These are phyloP conservation scores for Hyaloscypha hepaticicola DNA, from an alignment of 495 filamentous ascomycete genomes.

Conservation along the genomic window DNA sequence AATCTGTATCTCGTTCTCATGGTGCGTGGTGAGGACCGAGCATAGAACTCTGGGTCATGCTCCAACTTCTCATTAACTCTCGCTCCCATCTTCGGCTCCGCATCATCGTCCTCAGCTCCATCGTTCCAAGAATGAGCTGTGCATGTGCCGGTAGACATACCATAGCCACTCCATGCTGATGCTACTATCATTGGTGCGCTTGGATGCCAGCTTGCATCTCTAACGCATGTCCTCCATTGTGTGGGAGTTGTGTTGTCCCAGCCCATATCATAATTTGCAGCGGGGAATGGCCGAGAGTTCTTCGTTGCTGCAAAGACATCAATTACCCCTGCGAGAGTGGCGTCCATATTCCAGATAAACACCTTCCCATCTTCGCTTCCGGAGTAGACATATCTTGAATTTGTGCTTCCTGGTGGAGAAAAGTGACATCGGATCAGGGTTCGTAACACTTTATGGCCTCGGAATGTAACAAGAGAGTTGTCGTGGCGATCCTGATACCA, in stretches of 20 bases:
- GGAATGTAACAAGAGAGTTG: slow-evolving; percentile 89
- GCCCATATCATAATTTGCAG: slow-evolving; percentile 34
- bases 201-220: slow-evolving; percentile 96
- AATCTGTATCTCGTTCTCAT: slow-evolving; percentile 2
- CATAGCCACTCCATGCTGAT: slow-evolving; percentile 72
- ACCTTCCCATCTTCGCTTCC: slow-evolving; percentile 86
- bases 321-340: slow-evolving; percentile 76
- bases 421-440: slow-evolving; percentile 96
- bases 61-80: slow-evolving; percentile 45
- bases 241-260: slow-evolving; percentile 35
- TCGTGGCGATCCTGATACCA: slow-evolving; percentile 81
- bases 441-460: slow-evolving; percentile 81
- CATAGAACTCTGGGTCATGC: slow-evolving; percentile 34
- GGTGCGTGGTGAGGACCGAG: neutral
- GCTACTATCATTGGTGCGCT: slow-evolving; percentile 81
- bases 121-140: slow-evolving; percentile 70
- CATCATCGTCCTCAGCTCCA: slow-evolving; percentile 58
- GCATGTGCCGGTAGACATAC: slow-evolving; percentile 61
- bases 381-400: slow-evolving; percentile 89
- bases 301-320: slow-evolving; percentile 70
- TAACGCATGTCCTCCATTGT: slow-evolving; percentile 75
- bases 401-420: slow-evolving; percentile 82
- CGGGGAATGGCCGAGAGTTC: slow-evolving; percentile 18
- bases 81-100: slow-evolving; percentile 50
- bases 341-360: slow-evolving; percentile 92